Conservation (phyloP, 169 alveolate species). For the Plasmodium malariae region DNA sequence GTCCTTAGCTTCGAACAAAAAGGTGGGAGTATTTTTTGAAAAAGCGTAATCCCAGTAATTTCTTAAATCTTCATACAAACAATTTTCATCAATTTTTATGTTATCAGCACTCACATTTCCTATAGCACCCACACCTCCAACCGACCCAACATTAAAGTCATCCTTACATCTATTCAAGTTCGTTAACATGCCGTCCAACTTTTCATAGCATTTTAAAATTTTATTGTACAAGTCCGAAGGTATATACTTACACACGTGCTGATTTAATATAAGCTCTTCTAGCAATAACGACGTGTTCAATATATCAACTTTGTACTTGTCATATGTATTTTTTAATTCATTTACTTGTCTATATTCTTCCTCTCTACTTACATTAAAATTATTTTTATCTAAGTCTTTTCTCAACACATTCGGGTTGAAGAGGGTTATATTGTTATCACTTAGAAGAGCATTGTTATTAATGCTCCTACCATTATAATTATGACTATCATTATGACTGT, state of each 20-base stretch:
- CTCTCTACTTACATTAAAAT: not conserved
- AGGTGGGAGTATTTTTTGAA: constrained; percentile 9
- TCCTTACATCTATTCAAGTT: constrained; percentile 2
- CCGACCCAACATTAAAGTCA: not conserved
- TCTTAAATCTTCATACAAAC: constrained; percentile 50
- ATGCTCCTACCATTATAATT: not conserved
- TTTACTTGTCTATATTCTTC: not conserved
- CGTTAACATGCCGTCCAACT: constrained; percentile 23
- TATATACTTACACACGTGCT: constrained; percentile 27
- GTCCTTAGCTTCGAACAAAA: not conserved
- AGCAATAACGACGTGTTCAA: constrained; percentile 40
- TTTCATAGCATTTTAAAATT: constrained; percentile 61
- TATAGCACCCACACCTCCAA: not conserved
- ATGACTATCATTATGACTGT: not conserved
- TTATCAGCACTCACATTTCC: not conserved
- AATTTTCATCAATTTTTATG: not conserved
- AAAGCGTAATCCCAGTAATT: constrained; percentile 51
- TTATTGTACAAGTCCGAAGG: constrained; percentile 41
- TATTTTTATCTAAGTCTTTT: not conserved
- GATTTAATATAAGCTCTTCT: constrained; percentile 58
- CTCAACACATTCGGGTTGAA: constrained; percentile 2
- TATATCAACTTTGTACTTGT: constrained; percentile 30
- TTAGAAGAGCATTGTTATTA: not conserved
- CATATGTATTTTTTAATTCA: constrained; percentile 20
- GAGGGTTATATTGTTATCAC: constrained; percentile 1